phyloP scores from a whole-genome alignment of 75 land plant genomes.

The Cryptomeria japonica region DNA sequence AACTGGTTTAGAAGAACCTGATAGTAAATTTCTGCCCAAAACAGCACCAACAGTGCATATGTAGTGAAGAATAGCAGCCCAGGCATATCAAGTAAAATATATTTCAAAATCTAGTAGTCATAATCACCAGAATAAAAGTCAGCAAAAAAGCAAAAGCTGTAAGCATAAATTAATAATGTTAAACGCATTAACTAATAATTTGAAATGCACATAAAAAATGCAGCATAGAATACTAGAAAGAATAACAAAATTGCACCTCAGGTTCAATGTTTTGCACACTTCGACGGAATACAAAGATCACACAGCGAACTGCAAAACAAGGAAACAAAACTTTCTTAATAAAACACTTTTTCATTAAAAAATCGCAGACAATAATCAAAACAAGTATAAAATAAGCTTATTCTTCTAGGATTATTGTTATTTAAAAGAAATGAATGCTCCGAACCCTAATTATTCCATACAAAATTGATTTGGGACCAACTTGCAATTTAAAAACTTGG shows the following conservation, averaged over 20 bases:
- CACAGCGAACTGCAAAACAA: constrained; percentile 49
- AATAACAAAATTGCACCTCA: constrained; percentile 33
- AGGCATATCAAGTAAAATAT: constrained; percentile 75
- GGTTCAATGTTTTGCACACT: constrained; percentile 54
- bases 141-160: neutral
- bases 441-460: neutral
- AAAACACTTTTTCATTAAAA: neutral
- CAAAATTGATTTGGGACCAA: neutral
- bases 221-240: neutral
- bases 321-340: neutral
- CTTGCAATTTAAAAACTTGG: neutral
- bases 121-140: neutral
- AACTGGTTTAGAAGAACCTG: constrained; percentile 34
- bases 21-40: constrained; percentile 94
- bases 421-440: neutral
- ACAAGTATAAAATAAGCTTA: neutral
- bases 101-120: constrained; percentile 53
- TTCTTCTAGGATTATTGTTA: neutral
- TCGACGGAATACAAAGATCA: constrained; percentile 64
- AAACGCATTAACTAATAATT: neutral
- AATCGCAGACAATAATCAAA: neutral
- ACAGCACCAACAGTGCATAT: constrained; percentile 75
- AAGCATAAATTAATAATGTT: constrained; percentile 8
- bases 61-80: constrained; percentile 86
- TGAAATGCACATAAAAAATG: neutral